Percentiles rank a stretch among this genome's conserved stretches.
phyloP scores from a whole-genome alignment of 345 rosid species.

The Turnera subulata region DNA sequence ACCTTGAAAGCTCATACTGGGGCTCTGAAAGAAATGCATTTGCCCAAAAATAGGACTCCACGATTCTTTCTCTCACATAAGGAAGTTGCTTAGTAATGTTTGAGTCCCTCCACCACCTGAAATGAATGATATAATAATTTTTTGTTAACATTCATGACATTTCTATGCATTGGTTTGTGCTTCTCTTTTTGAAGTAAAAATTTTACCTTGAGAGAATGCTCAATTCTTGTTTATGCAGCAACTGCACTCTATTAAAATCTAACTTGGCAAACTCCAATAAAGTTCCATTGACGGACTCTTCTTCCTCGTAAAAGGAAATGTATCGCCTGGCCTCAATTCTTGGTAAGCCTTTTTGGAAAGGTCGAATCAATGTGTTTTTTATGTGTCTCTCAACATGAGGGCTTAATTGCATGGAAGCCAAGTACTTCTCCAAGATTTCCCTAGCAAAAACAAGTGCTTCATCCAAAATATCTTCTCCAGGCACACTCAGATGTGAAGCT shows the following conservation, averaged over 20 bases:
- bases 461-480: not conserved
- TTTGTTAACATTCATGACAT: not conserved
- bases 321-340: constrained; percentile 1
- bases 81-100: not conserved
- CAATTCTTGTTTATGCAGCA: constrained; percentile 1
- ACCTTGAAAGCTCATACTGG: not conserved
- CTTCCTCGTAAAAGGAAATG: constrained; percentile 1
- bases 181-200: not conserved
- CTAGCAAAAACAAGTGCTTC: not conserved
- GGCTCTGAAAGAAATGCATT: not conserved
- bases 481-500: not conserved
- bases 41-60: not conserved
- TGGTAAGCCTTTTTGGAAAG: not conserved
- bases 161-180: not conserved
- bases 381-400: not conserved
- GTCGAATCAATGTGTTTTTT: not conserved
- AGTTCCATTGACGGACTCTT: not conserved
- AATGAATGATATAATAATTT: not conserved
- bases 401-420: not conserved
- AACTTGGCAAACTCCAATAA: constrained; percentile 8
- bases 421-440: not conserved
- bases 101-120: not conserved
- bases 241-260: constrained; percentile 1
- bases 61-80: not conserved
- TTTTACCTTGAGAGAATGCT: not conserved